Evolutionary conservation across 345 rosid genomes (phyloP), one percentile per base, ranked within the genome.

Genomic region (Populus alba): DNA sequence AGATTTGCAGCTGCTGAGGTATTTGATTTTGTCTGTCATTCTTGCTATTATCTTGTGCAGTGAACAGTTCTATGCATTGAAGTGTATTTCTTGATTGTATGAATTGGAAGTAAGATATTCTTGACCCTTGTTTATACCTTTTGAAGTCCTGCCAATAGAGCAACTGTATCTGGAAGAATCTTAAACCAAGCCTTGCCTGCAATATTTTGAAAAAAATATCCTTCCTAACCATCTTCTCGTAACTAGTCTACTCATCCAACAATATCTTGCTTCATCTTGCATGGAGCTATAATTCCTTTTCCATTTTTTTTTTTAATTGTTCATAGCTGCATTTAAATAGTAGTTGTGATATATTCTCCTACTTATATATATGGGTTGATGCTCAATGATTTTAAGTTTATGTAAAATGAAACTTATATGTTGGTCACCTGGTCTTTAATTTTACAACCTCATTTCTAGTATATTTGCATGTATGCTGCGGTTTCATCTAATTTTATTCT

Each of bases 1-100:
- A 89, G 97, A 87, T 96, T 92, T 88, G 99, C 98, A 74, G 98
- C 98, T 67, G 98, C 97, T 0, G 99, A 94, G 98, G 98, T 96
- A 82, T 70, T 71, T 63, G 33, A 68, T 55, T 43, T 69, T 38
- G 41, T 27, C 67, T 75, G 37, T 29, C 20, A 12, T 73, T n/a
- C 25, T 66, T 49, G 66, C 67, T 10, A 23, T 57, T 70, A 45
- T n/a, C 43, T 55, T 73, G 17, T 13, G 51, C 51, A 3, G 17
- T 11, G 51, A 45, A 45, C 51, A 45, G 17, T 11, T 45, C 49
- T 11, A 45, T 45, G 51, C 51, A 45, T 45, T 13, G 51, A 45
- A 45, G 17, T 45, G 13, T 13, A 45, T 45, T 45, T 45, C 51
- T 1, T 45, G 51, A 47, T 13, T 13, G 51, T 18, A 75, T 47